Evolutionary conservation across 2,329 filamentous ascomycete species (phyloP), one percentile per base, ranked within the genome.

Genomic region (Drechslera avenae): DNA sequence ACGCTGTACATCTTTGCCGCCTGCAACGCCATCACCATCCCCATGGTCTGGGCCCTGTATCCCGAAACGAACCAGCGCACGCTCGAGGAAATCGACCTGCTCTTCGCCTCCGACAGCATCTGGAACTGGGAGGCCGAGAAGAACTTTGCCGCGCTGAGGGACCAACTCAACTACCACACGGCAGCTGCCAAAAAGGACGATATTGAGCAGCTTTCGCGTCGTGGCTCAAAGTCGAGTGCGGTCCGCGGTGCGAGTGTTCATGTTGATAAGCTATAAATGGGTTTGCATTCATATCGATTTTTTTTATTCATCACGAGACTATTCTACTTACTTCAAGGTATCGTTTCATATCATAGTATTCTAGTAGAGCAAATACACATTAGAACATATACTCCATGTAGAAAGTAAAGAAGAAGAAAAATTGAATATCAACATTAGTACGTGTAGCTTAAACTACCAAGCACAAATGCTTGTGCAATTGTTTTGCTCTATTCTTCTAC

Each of bases 1-100:
- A 90, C 87, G 0, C 76, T 90, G 1, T 88, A 90, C 66, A 85
- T 91, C 42, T 91, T 91, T 60, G 88, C 82, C 1, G 84, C 81
- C 3, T 83, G 81, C 64, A 91, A 90, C 63, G 72, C 85, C 7
- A 69, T 88, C 23, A 80, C 82, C 1, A 86, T 91, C 4, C 81
- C 86, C 0, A 83, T 89, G 73, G 84, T 90, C 0, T 91, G 86
- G 85, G 85, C 86, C 0, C 64, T 91, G 0, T 91, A 90, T 50
- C 88, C 88, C 0, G 88, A 91, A 67, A 88, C 84, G 3, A 89
- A 86, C 64, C 85, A 89, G 67, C 81, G 88, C 0, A 90, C 87
- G 0, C 76, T 91, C 0, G 88, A 91, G 63, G 87, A 90, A 64
- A 90, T 91, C 77, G 85, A 91, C 54, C 73, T 90, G 0, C 73